Percentiles rank a stretch among this genome's conserved stretches.
Evolutionary conservation across 176 grass and related monocot species (phyloP).

Genomic region (Echinochloa phyllopogon): DNA sequence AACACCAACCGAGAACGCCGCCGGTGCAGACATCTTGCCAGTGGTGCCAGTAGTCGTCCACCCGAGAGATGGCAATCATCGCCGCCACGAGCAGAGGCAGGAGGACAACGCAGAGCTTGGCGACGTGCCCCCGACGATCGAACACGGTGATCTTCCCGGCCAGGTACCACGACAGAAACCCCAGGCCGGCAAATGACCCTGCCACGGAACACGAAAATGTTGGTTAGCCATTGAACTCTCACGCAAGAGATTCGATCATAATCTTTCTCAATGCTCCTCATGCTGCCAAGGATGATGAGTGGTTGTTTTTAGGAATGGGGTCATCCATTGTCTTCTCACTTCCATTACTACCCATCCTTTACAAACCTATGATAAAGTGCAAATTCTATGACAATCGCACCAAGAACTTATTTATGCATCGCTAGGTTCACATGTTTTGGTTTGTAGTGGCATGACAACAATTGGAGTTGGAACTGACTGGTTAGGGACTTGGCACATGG

Average conservation of each 20-base stretch:
- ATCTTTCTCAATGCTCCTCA: too few relatives aligned
- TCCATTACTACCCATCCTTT: too few relatives aligned
- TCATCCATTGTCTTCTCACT: too few relatives aligned
- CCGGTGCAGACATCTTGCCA: slow-evolving; percentile 71
- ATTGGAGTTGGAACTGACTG: too few relatives aligned
- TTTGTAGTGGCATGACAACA: too few relatives aligned
- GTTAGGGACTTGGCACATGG: too few relatives aligned
- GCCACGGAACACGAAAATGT: not conserved
- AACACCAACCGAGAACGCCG: slow-evolving; percentile 51
- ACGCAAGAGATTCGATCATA: not conserved
- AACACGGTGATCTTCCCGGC: slow-evolving; percentile 67
- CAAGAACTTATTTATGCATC: too few relatives aligned
- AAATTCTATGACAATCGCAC: too few relatives aligned
- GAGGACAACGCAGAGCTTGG: slow-evolving; percentile 70
- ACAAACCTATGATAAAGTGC: too few relatives aligned
- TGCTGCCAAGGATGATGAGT: too few relatives aligned
- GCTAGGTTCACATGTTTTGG: too few relatives aligned
- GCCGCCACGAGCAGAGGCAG: slow-evolving; percentile 58
- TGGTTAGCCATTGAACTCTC: not conserved
- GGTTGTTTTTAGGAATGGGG: too few relatives aligned
- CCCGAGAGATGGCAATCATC: slow-evolving; percentile 58
- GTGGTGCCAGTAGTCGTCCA: slow-evolving; percentile 86
- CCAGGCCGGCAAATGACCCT: slow-evolving; percentile 81
- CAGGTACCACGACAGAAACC: slow-evolving; percentile 72
- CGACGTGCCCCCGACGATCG: slow-evolving; percentile 60